Evolutionary conservation across 2,329 filamentous ascomycete genomes (phyloP), one percentile per base, ranked within the genome.

Genomic region (Trichoderma sp.): DNA sequence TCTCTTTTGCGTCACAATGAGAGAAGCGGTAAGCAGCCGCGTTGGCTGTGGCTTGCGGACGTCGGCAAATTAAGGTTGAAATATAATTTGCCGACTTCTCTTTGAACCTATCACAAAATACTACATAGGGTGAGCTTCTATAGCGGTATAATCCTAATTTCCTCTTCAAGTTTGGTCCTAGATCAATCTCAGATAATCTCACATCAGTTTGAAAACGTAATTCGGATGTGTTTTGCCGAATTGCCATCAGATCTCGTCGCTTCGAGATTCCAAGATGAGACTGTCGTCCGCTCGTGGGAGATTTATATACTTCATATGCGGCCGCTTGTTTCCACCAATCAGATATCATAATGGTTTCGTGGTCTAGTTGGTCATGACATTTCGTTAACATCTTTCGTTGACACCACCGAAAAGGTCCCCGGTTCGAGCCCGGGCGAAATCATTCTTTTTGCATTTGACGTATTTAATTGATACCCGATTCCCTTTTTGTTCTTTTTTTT

Each of bases 341-440:
- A 74, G 27, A 24, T 74, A 9, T 24, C 59, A 38, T n/a, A 6
- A 74, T 76, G 75, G 75, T 76, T 74, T 76, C 75, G 75, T 76
- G 71, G 75, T 76, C 75, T 76, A 76, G 75, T 74, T 76, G 75
- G 75, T 76, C 56, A 76, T 76, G 75, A 74, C 75, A 76, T 76
- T 74, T 76, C 75, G 75, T 74, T 76, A 73, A 76, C 74, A 75
- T 38, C 66, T 29, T 75, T 68, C 65, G 74, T 75, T 75, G 66
- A 75, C 74, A 38, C 74, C 74, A 76, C 75, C 75, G 69, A 76
- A 74, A 76, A 76, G 75, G 75, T 76, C 75, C 75, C 75, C 75
- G 75, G 75, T 76, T 76, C 71, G 75, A 76, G 75, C 75, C 75
- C 75, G 75, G 75, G 75, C 75, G 75, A 74, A 2, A 76, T 74